phyloP scores from a whole-genome alignment of 73 alveolate genomes.

The Tetrahymena elliotti region DNA sequence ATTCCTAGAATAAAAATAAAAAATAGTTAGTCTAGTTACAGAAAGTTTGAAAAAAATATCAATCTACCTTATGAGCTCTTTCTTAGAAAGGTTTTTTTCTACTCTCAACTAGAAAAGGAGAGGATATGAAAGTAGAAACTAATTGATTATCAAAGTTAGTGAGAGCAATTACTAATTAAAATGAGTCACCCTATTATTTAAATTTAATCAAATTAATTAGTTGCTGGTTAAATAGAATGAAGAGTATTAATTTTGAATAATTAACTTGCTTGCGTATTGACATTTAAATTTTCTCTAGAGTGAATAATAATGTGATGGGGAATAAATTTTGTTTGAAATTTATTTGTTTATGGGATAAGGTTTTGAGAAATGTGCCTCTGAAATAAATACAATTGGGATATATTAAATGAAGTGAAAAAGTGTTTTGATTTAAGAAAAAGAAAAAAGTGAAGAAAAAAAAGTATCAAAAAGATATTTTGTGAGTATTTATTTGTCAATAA shows the following conservation, averaged over 20 bases:
- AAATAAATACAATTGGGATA: neutral
- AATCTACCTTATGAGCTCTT: neutral
- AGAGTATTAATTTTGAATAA: neutral
- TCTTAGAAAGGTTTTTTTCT: neutral
- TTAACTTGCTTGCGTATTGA: neutral
- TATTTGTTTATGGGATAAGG: neutral
- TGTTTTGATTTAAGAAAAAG: neutral
- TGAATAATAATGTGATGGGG: neutral
- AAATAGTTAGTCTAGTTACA: neutral
- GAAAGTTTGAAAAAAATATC: neutral
- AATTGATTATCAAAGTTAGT: neutral
- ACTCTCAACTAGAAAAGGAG: neutral
- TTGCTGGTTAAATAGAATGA: neutral
- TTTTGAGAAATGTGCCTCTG: neutral
- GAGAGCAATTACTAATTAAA: neutral
- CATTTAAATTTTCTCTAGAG: neutral
- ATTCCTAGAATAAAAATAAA: neutral
- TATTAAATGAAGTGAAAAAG: neutral
- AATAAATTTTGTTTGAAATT: neutral
- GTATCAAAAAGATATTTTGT: neutral
- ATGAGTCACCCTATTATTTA: neutral
- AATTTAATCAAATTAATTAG: neutral
- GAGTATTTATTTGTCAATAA: neutral
- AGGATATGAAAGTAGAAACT: neutral
- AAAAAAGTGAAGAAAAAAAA: neutral